A percentile compares a stretch with the other conserved stretches of the same genome.
Evolutionary conservation across 1,284 basidiomycete genomes (phyloP).

Genomic region (Afroboletus lepidellus): DNA sequence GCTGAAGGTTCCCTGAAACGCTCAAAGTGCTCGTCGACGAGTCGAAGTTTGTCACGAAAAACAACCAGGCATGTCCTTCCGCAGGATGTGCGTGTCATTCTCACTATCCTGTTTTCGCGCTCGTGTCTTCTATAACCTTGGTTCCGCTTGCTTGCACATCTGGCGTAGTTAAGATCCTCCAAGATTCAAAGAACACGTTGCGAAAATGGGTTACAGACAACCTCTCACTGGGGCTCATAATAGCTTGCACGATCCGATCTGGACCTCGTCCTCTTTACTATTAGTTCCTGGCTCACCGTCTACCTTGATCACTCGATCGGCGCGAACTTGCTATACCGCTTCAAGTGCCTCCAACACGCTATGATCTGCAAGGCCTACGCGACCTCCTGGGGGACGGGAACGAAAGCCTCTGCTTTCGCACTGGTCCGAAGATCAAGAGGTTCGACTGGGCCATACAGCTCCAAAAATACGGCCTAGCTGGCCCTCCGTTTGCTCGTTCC

Average conservation of each 20-base stretch:
- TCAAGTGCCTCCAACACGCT: constrained; percentile 91
- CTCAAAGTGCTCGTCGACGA: constrained; percentile 95
- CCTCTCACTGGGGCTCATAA: not conserved
- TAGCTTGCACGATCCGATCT: constrained; percentile 72
- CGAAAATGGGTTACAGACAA: constrained; percentile 47
- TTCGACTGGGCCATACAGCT: too few relatives aligned
- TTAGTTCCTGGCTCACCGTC: constrained; percentile 84
- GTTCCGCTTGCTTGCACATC: constrained; percentile 85
- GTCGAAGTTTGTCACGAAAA: constrained; percentile 97
- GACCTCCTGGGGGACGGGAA: too few relatives aligned
- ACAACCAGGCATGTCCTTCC: constrained; percentile 66
- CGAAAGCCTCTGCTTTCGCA: too few relatives aligned
- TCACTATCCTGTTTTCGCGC: not conserved
- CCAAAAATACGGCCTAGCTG: too few relatives aligned
- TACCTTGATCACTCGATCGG: constrained; percentile 95
- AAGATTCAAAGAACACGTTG: constrained; percentile 76
- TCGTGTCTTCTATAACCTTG: too few relatives aligned
- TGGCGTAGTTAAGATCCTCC: constrained; percentile 75
- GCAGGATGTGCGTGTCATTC: not conserved
- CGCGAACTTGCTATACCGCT: constrained; percentile 89
- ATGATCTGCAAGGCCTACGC: constrained; percentile 77
- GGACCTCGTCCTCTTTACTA: constrained; percentile 66
- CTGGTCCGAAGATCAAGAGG: too few relatives aligned
- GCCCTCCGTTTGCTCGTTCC: too few relatives aligned
- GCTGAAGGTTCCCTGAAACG: constrained; percentile 82